These are phyloP conservation scores for Flaveria ramosissima DNA, from an alignment of 129 eudicot genomes.

Conservation along the genomic window DNA sequence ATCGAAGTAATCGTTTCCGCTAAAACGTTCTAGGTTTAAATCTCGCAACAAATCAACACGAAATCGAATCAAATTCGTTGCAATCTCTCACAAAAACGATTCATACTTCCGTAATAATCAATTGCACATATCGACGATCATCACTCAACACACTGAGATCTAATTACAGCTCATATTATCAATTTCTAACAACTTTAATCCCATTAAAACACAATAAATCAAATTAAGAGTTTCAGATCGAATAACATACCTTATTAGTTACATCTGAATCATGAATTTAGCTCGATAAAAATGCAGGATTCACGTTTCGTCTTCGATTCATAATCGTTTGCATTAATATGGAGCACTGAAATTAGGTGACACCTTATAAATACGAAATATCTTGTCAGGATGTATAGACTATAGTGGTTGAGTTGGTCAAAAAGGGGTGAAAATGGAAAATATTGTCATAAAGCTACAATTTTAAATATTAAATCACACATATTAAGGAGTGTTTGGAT, in stretches of 20 bases:
- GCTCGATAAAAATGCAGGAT: not conserved
- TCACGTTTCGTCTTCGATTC: not conserved
- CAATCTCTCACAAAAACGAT: not conserved
- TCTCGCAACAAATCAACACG: not conserved
- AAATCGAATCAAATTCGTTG: slow-evolving; percentile 3
- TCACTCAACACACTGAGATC: not conserved
- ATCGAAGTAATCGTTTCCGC: not conserved
- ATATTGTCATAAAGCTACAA: not conserved
- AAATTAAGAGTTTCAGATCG: not conserved
- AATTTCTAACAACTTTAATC: slow-evolving; percentile 1
- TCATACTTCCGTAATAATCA: not conserved
- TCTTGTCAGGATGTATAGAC: not conserved
- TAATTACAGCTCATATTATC: not conserved
- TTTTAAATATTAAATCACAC: not conserved
- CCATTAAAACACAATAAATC: not conserved
- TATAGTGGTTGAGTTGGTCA: not conserved
- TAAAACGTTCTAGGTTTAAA: not conserved
- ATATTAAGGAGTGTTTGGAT: not conserved
- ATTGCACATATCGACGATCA: not conserved
- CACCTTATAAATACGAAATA: not conserved
- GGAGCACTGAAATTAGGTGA: not conserved
- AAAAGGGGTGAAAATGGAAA: slow-evolving; percentile 1
- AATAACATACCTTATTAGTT: slow-evolving; percentile 2
- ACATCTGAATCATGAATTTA: slow-evolving; percentile 9
- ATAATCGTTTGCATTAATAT: not conserved